These are phyloP conservation scores for Clavariopsis aquatica DNA, from an alignment of 495 filamentous ascomycete genomes.

Conservation along the genomic window DNA sequence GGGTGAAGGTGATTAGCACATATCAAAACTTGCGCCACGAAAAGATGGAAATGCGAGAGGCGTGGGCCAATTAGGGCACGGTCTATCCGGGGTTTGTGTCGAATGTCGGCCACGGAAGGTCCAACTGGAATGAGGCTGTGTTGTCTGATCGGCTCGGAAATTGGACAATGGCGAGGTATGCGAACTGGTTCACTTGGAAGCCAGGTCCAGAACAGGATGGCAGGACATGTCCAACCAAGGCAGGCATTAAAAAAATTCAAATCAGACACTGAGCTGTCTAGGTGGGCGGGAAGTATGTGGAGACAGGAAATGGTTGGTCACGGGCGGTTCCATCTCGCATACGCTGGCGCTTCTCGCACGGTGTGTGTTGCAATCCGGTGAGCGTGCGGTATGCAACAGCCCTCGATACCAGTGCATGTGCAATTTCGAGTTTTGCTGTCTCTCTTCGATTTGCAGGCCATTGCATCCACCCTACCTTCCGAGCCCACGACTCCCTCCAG, in stretches of 20 bases:
- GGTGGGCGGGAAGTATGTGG: background rate
- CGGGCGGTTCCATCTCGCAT: background rate
- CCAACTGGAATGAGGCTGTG: slow-evolving; percentile 7
- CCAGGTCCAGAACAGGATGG: background rate
- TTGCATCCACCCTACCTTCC: background rate
- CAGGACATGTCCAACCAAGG: no score
- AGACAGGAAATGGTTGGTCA: background rate
- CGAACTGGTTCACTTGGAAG: background rate
- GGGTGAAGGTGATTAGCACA: slow-evolving; percentile 2
- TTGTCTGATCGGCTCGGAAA: slow-evolving; percentile 2
- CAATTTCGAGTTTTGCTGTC: slow-evolving; percentile 1
- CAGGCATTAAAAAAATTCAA: no score
- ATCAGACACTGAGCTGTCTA: background rate
- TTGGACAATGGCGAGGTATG: slow-evolving; percentile 7
- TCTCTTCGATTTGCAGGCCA: background rate
- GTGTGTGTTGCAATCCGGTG: slow-evolving; percentile 3
- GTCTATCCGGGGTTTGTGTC: background rate
- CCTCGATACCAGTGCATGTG: background rate
- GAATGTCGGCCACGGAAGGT: background rate
- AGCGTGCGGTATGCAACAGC: slow-evolving; percentile 7
- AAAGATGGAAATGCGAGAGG: background rate
- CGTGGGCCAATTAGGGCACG: background rate
- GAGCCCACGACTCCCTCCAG: background rate
- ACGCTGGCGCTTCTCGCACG: background rate
- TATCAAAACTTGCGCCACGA: background rate